Evolutionary conservation across 1,139 yeast species (phyloP), one percentile per base, ranked within the genome.

Genomic region (Pichia sorboxylosa): DNA sequence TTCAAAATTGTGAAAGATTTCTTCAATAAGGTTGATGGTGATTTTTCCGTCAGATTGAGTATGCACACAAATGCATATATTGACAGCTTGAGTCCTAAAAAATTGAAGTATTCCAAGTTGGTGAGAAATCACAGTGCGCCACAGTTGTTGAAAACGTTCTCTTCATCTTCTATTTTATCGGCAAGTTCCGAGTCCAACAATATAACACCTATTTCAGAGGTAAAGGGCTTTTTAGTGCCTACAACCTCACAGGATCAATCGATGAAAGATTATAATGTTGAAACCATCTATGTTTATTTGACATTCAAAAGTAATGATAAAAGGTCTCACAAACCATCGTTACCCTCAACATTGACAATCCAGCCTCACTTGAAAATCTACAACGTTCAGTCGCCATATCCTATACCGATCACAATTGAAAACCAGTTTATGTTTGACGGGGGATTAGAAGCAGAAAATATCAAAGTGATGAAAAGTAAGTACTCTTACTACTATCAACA

Each of bases 321-420:
- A 9, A 25, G 21, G 14, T 13, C n/a, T 9, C 16, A 29, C 8
- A 39, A 27, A 24, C 6, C 36, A 2, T 22, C 13, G 10, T 42
- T 45, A 11, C 52, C 51, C 9, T 18, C 36, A 6, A 16, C 34
- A 1, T 25, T 42, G 3, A 27, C 30, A 1, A 27, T 42, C 13
- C 32, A 39, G 6, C 41, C 45, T 5, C 24, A n/a, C 5, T 24
- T 48, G 17, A 30, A 33, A 24, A 38, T 36, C 2, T 31, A 41
- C 14, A 47, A 44, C 17, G 17, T 47, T 4, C 42, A 39, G 28
- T 41, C 48, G 5, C 26, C 32, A 5, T 30, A 27, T 11, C 40
- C 49, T 4, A 39, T 48, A 17, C 51, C 51, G 4, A 26, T 48
- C 10, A 36, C 48, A 5, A 36, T 48, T 27, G 49, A 46, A 27